These are phyloP conservation scores for Fusarium subtropicale DNA, from an alignment of 2,329 filamentous ascomycete species.

Conservation along the genomic window DNA sequence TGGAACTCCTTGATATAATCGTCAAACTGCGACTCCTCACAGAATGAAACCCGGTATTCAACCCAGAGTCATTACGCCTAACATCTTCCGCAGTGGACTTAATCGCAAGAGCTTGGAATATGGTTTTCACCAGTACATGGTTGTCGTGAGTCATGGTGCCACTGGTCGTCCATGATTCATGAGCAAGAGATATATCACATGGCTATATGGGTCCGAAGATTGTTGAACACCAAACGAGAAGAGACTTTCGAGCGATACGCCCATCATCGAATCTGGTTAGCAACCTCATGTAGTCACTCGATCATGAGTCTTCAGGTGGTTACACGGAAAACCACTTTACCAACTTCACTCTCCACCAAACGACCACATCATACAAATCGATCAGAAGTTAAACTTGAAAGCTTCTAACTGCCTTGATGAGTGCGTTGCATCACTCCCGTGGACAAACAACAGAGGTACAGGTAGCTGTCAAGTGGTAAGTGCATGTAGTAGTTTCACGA, in stretches of 20 bases:
- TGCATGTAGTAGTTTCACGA: not conserved
- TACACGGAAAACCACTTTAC: not conserved
- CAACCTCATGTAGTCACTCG: not conserved
- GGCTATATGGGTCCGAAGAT: not conserved
- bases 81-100: not conserved
- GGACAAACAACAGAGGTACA: not conserved
- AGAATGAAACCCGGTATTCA: not conserved
- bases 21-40: not conserved
- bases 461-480: not conserved
- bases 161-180: conserved; percentile 1
- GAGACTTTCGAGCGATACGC: not conserved
- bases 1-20: conserved; percentile 12
- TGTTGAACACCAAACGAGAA: not conserved
- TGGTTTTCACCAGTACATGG: not conserved
- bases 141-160: conserved; percentile 6
- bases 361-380: not conserved
- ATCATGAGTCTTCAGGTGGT: not conserved
- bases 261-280: not conserved
- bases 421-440: not conserved
- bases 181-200: conserved; percentile 27
- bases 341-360: not conserved
- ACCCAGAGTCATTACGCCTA: not conserved
- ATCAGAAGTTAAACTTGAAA: not conserved
- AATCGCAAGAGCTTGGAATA: conserved; percentile 24
- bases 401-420: not conserved